Percentiles rank a stretch among this genome's conserved stretches.
These are phyloP conservation scores for Xylariaceae sp. DNA, from an alignment of 2,329 filamentous ascomycete species.

Conservation along the genomic window DNA sequence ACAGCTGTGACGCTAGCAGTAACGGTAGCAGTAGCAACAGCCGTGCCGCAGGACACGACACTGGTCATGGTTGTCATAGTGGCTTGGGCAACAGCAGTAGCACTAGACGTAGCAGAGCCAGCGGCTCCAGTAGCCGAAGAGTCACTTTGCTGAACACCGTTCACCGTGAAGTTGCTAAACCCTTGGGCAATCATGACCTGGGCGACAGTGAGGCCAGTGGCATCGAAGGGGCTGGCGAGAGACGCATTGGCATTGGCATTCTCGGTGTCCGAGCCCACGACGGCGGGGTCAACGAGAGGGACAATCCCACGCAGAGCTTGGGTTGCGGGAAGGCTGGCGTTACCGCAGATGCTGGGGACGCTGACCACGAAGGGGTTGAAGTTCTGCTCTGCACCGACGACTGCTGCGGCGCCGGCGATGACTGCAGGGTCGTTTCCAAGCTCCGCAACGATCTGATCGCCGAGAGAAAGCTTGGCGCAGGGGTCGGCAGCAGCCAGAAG, in stretches of 20 bases:
- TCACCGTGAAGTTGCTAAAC: conserved; percentile 56
- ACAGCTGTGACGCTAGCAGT: conserved; percentile 7
- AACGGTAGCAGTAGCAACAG: conserved; percentile 17
- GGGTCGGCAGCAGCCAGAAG: conserved; percentile 63
- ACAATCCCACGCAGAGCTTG: conserved; percentile 61
- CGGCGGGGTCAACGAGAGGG: conserved; percentile 62
- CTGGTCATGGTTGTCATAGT: conserved; percentile 16
- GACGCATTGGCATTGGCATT: conserved; percentile 58
- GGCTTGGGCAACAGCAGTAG: conserved; percentile 11
- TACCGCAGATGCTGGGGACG: conserved; percentile 60
- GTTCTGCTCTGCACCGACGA: conserved; percentile 68
- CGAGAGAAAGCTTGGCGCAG: conserved; percentile 62
- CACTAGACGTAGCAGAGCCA: conserved; percentile 19
- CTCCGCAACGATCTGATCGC: conserved; percentile 59
- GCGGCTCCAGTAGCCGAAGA: conserved; percentile 24
- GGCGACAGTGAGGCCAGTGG: conserved; percentile 61
- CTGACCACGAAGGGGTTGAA: conserved; percentile 63
- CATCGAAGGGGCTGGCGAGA: conserved; percentile 50
- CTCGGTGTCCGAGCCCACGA: conserved; percentile 51
- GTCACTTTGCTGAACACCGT: too few species aligned
- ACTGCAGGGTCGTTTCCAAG: conserved; percentile 59
- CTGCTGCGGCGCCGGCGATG: conserved; percentile 56
- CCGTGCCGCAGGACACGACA: conserved; percentile 11
- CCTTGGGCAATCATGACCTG: conserved; percentile 59
- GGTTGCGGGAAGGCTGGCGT: conserved; percentile 59